Base-by-base conservation (phyloP, 306 rosid genomes). In the Sindora glabra region DNA sequence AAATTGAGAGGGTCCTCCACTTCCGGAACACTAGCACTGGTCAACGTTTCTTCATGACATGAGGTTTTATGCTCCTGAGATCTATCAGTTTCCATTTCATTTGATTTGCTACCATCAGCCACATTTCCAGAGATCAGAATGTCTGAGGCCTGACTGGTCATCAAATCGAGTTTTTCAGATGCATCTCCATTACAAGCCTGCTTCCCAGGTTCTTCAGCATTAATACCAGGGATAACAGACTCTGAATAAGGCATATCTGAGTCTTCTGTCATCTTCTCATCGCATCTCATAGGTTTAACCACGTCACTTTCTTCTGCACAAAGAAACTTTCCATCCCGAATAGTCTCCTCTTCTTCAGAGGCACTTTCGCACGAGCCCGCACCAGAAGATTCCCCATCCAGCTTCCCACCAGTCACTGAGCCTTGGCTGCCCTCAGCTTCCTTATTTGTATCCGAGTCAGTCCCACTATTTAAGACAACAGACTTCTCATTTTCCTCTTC, bases 321-420 rank as follows among this genome's bases (percentile, higher is more conserved):
- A 54, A 11, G 13, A 57, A 68, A 56, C 42, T 64, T 80, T 59
- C 30, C 21, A 54, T 30, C 29, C 19, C 52, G 24, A 47, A 51
- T 69, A 59, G 56, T 16, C 45, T 80, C 94, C 72, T 86, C 99
- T 79, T 79, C 91, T 74, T 86, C 97, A 10, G 91, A 86, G 49
- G 84, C 85, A 77, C 86, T 84, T 62, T 77, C 87, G 59, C 67
- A 47, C 1, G 88, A 78, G 33, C 67, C 72, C 2, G 67, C 70
- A 62, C 80, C 86, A 26, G 91, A 75, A 56, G 63, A 61, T 45
- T 59, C 79, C 39, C 65, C 84, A 21, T 59, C 81, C 30, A 21
- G 81, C 56, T 84, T 82, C 60, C 37, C 48, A 68, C 74, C 81
- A 52, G 77, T 76, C 16, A 92, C 99, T 3, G 94, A 86, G 50